Evolutionary conservation across 495 filamentous ascomycete genomes (phyloP).

Genomic region (Talaromyces trachyspermus): DNA sequence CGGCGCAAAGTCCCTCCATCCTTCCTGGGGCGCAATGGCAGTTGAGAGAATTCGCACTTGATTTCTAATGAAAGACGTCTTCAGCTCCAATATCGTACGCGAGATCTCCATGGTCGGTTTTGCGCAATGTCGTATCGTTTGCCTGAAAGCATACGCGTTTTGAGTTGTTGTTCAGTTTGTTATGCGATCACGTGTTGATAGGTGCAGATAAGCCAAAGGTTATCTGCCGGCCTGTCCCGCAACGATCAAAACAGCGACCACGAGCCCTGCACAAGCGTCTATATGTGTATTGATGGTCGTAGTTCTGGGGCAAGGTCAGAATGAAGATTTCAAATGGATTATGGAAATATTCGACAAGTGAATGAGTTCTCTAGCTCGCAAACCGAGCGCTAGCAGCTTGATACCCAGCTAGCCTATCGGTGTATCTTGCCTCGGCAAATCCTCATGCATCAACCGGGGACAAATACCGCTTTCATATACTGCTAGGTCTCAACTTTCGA

Average conservation of each 20-base stretch:
- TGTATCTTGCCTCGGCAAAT: constrained; percentile 2
- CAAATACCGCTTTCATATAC: too few relatives aligned
- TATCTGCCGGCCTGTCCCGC: too few relatives aligned
- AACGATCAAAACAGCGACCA: too few relatives aligned
- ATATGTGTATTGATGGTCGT: too few relatives aligned
- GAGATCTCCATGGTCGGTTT: constrained; percentile 33
- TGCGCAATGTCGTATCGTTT: not conserved
- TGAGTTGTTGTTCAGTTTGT: too few relatives aligned
- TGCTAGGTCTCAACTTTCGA: not conserved
- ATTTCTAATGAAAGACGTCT: constrained; percentile 53
- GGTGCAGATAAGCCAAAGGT: not conserved
- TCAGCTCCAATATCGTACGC: constrained; percentile 51
- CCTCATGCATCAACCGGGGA: not conserved
- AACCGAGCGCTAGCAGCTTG: not conserved
- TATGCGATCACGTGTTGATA: constrained; percentile 6
- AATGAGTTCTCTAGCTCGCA: too few relatives aligned
- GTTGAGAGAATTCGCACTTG: constrained; percentile 57
- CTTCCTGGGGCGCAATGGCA: constrained; percentile 45
- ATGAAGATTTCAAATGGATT: too few relatives aligned
- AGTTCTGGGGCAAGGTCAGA: too few relatives aligned
- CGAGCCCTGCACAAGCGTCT: too few relatives aligned
- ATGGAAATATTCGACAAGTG: too few relatives aligned
- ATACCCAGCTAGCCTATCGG: not conserved
- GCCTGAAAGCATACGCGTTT: too few relatives aligned
- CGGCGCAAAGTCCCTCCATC: constrained; percentile 46